Evolutionary conservation across 768 basidiomycete genomes (phyloP), one percentile per base, ranked within the genome.

Genomic region (Leccinum subgranulosum): DNA sequence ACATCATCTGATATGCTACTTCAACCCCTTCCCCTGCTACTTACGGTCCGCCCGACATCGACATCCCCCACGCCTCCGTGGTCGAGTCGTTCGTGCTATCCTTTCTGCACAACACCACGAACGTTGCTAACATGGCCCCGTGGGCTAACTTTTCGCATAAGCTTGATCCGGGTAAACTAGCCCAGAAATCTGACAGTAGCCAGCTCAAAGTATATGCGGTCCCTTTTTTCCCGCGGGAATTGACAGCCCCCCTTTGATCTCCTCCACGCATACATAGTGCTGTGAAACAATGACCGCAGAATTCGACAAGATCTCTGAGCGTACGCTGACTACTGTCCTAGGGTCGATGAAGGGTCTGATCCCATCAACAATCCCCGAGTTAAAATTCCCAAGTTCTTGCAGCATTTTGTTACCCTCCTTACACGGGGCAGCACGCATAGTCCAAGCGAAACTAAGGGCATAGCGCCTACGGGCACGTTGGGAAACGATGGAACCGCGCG

Each of bases 51-150:
- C 86, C 86, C 81, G 2, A 77, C 74, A 27, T 84, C 84, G 0
- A 71, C 62, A 48, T 11, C 83, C 87, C 80, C 5, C 77, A 78
- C 3, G 82, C 83, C 52, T 89, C 83, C 33, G 87, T 81, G 21
- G 76, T 74, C 36, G 71, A 71, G 1, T 71, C 77, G 51, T 73
- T 71, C 10, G 74, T 76, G 49, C 67, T 65, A 17, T 78, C 74
- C 58, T 84, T 83, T 57, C 82, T 87, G 64, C 89, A 90, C 17
- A 97, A 77, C 1, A 88, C 78, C 43, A 90, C 76, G 23, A 98
- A 81, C 0, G 93, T 91, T 94, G 76, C 94, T 96, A 70, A 50
- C 33, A 58, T 45, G 53, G 51, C 55, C 41, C 53, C 41, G 69
- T 65, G 60, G 61, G 58, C 64, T 60, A 54, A 47, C 34, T 46